Conservation (phyloP, 2,329 filamentous ascomycete genomes). For the Coniochaeta ligniaria region DNA sequence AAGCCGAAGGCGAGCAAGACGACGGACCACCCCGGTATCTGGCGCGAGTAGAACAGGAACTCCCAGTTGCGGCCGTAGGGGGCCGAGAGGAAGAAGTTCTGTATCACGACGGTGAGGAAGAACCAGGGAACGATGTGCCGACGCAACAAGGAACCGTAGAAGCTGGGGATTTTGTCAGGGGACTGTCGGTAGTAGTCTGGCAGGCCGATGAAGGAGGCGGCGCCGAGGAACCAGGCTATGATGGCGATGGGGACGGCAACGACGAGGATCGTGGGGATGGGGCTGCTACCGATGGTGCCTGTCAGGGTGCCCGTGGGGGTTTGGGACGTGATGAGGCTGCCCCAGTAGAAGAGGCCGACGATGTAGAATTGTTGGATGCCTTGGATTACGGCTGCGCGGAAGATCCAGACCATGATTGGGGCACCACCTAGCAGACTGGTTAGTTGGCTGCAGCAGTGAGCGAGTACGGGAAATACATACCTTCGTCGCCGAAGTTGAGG, state of each 20-base stretch:
- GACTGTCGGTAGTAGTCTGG: slow-evolving; percentile 60
- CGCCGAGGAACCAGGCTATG: slow-evolving; percentile 48
- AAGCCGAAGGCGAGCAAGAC: slow-evolving; percentile 48
- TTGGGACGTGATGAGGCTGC: slow-evolving; percentile 41
- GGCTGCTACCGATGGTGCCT: slow-evolving; percentile 24
- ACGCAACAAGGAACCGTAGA: slow-evolving; percentile 54
- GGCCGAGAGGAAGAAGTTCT: slow-evolving; percentile 61
- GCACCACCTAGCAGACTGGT: slow-evolving; percentile 36
- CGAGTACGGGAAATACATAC: slow-evolving; percentile 3
- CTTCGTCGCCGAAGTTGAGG: slow-evolving; percentile 58
- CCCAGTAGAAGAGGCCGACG: slow-evolving; percentile 61
- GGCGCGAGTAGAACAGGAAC: slow-evolving; percentile 52
- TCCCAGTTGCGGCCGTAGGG: slow-evolving; percentile 62
- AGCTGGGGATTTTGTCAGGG: slow-evolving; percentile 56
- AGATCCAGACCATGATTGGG: slow-evolving; percentile 59
- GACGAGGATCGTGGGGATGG: slow-evolving; percentile 25
- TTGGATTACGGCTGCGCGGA: slow-evolving; percentile 58
- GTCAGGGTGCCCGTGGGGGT: slow-evolving; percentile 31
- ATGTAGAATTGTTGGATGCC: slow-evolving; percentile 62
- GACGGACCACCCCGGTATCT: slow-evolving; percentile 49
- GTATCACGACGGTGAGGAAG: slow-evolving; percentile 54
- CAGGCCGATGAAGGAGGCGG: slow-evolving; percentile 51
- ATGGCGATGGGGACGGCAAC: slow-evolving; percentile 51
- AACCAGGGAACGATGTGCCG: slow-evolving; percentile 63
- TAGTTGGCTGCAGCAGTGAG: background rate